Conservation (phyloP, 768 basidiomycete species). For the Fomitopsis pulvina region DNA sequence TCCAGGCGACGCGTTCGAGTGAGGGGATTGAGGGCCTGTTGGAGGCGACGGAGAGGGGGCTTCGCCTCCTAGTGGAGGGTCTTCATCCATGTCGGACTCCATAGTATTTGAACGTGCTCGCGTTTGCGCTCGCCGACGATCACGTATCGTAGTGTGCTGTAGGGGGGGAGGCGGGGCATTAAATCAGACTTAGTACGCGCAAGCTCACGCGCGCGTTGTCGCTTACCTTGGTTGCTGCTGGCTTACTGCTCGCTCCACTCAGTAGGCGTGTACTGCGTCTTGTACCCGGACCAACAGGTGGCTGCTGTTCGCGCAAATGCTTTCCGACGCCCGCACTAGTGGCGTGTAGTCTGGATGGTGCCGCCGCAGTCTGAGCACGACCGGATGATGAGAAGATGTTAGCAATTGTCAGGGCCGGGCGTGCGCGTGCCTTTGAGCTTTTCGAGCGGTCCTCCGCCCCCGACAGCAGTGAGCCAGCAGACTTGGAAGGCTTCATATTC, state of each 20-base stretch:
- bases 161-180: too few species aligned
- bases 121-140: constrained; percentile 50
- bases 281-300: constrained; percentile 39
- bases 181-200: constrained; percentile 1
- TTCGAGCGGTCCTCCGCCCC: constrained; percentile 62
- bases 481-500: constrained; percentile 47
- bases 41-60: constrained; percentile 55
- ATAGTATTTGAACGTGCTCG: constrained; percentile 40
- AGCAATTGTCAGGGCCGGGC: constrained; percentile 82
- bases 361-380: constrained; percentile 65
- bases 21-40: constrained; percentile 24
- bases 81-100: constrained; percentile 73
- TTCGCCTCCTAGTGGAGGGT: constrained; percentile 38
- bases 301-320: constrained; percentile 37
- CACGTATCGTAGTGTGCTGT: constrained; percentile 38
- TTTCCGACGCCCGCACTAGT: constrained; percentile 36
- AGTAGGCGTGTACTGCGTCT: constrained; percentile 72
- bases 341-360: constrained; percentile 51
- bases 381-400: constrained; percentile 83
- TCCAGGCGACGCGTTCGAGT: constrained; percentile 49
- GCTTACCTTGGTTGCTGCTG: constrained; percentile 48
- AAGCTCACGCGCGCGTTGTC: background rate
- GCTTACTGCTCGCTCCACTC: constrained; percentile 42
- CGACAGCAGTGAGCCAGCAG: constrained; percentile 29
- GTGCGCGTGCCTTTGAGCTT: constrained; percentile 76